phyloP scores from a whole-genome alignment of 2,329 filamentous ascomycete species.

The Claviceps fusiformis region DNA sequence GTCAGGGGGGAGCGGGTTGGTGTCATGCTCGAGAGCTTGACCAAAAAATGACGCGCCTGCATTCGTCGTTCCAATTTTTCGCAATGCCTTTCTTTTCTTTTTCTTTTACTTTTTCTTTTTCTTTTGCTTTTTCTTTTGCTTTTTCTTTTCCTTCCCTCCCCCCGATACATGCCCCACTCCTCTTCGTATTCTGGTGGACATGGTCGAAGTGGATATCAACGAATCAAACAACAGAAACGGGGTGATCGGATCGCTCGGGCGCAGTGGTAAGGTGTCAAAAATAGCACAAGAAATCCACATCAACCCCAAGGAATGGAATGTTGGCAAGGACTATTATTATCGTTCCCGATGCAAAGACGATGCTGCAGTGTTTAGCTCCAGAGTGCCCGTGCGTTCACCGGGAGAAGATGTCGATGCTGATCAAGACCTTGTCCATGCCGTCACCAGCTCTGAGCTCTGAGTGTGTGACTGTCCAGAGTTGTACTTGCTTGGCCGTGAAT shows the following conservation, averaged over 20 bases:
- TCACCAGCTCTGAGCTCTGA: not conserved
- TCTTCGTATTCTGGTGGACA: not conserved
- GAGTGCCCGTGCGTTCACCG: not conserved
- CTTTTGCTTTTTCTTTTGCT: not conserved
- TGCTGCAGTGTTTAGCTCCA: not conserved
- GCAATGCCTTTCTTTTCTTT: not conserved
- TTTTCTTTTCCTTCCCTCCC: too few species aligned
- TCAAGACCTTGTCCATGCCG: not conserved
- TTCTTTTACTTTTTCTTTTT: not conserved
- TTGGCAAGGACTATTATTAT: not conserved
- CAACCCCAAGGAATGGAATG: not conserved
- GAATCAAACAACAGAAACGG: not conserved
- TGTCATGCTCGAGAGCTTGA: not conserved
- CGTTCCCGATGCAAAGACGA: not conserved
- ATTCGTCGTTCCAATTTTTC: not conserved
- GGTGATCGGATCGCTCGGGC: not conserved
- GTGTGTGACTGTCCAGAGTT: not conserved
- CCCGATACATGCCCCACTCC: not conserved
- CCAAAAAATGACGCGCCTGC: not conserved
- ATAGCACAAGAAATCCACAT: not conserved
- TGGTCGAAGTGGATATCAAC: not conserved
- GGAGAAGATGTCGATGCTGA: not conserved
- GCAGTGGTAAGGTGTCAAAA: slow-evolving; percentile 3
- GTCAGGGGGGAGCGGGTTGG: too few species aligned
- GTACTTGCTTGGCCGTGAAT: not conserved